phyloP scores from a whole-genome alignment of 129 eudicot genomes.

The Silybum marianum region DNA sequence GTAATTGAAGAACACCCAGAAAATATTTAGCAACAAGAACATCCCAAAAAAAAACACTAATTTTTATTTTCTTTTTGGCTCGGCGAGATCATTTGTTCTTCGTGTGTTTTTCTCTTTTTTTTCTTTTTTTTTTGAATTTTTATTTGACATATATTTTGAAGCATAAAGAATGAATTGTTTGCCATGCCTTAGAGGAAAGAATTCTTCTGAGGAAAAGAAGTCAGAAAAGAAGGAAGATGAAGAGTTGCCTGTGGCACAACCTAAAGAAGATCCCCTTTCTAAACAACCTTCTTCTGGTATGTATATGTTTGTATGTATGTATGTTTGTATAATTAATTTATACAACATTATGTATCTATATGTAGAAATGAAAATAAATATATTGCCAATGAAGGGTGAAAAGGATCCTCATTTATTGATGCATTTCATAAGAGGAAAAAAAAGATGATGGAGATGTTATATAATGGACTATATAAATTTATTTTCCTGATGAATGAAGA shows the following conservation, averaged over 20 bases:
- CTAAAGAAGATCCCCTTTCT: constrained; percentile 33
- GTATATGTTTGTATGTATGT: background rate
- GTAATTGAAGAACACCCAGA: constrained; percentile 16
- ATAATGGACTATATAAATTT: background rate
- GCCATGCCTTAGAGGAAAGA: constrained; percentile 59
- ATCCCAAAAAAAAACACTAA: background rate
- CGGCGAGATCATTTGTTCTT: background rate
- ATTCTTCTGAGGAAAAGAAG: constrained; percentile 14
- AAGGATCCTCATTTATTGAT: constrained; percentile 5
- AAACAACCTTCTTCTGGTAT: constrained; percentile 35
- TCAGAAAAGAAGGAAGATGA: constrained; percentile 30
- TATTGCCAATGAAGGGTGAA: background rate
- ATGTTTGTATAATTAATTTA: no score
- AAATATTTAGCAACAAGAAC: background rate
- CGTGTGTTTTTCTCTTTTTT: background rate
- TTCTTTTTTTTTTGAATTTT: background rate
- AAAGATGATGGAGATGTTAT: background rate
- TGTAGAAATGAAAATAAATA: no score
- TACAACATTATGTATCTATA: no score
- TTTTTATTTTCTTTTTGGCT: constrained; percentile 3
- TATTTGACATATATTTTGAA: background rate
- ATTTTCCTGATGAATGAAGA: background rate
- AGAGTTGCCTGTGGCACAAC: constrained; percentile 58
- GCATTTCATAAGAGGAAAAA: background rate
- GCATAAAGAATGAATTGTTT: constrained; percentile 58